Percentiles rank a stretch among this genome's conserved stretches.
Conservation (phyloP, 345 rosid genomes). For the Clausena lansium region DNA sequence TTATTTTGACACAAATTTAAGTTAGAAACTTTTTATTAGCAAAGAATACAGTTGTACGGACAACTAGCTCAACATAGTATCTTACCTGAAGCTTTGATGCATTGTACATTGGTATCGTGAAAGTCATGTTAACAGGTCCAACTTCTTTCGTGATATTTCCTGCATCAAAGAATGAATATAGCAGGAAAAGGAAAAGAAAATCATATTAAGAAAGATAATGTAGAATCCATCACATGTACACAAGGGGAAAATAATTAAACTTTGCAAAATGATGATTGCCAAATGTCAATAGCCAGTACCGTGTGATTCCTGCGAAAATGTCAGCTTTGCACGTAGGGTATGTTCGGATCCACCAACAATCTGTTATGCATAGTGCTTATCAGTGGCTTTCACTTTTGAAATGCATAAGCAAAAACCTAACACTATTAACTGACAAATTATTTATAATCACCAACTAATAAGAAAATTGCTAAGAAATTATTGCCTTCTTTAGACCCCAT, state of each 20-base stretch:
- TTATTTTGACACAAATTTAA: not conserved
- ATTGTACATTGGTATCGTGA: slow-evolving; percentile 96
- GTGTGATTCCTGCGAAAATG: slow-evolving; percentile 86
- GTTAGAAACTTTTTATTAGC: not conserved
- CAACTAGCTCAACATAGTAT: not conserved
- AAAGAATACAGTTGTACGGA: slow-evolving; percentile 3
- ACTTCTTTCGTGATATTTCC: slow-evolving; percentile 94
- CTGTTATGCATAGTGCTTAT: slow-evolving; percentile 35
- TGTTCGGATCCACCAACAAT: slow-evolving; percentile 92
- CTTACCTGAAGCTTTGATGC: slow-evolving; percentile 89
- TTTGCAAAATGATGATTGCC: not conserved
- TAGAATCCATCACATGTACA: not conserved
- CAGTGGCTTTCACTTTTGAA: slow-evolving; percentile 8
- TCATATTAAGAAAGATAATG: not conserved
- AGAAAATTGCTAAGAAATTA: slow-evolving; percentile 11
- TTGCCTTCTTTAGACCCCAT: slow-evolving; percentile 90
- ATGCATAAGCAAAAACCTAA: not conserved
- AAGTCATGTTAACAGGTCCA: slow-evolving; percentile 97
- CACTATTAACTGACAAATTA: not conserved
- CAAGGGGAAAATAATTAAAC: not conserved
- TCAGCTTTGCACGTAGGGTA: slow-evolving; percentile 87
- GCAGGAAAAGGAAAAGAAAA: not conserved
- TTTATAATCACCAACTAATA: not conserved
- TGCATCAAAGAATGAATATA: slow-evolving; percentile 28
- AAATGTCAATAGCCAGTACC: slow-evolving; percentile 41